These are phyloP conservation scores for Colletotrichum sansevieriae DNA, from an alignment of 2,329 filamentous ascomycete genomes.

Conservation along the genomic window DNA sequence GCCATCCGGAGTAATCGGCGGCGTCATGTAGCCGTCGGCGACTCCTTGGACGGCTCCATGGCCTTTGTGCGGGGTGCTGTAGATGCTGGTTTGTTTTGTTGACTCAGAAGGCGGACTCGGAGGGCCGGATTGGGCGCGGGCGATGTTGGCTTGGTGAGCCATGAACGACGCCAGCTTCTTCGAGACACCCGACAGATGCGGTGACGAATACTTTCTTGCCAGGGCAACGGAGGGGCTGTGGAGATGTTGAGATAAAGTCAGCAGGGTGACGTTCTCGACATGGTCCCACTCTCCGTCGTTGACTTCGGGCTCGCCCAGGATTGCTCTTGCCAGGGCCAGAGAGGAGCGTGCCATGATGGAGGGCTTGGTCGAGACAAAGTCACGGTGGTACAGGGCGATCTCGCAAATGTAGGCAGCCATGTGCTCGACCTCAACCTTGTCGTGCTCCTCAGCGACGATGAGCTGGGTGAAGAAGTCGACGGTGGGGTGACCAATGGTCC, in stretches of 20 bases:
- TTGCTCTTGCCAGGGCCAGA: constrained; percentile 86
- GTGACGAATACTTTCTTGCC: constrained; percentile 70
- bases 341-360: constrained; percentile 92
- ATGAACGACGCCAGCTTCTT: constrained; percentile 70
- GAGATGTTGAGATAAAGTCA: constrained; percentile 70
- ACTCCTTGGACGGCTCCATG: constrained; percentile 72
- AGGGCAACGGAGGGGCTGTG: constrained; percentile 70
- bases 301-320: constrained; percentile 83
- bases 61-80: constrained; percentile 84
- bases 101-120: constrained; percentile 71
- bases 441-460: constrained; percentile 82
- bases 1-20: constrained; percentile 86
- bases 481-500: constrained; percentile 95
- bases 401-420: constrained; percentile 96
- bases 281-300: constrained; percentile 83
- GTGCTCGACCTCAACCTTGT: constrained; percentile 90
- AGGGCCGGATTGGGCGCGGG: constrained; percentile 63
- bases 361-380: constrained; percentile 93
- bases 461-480: constrained; percentile 94
- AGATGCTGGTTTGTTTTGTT: constrained; percentile 70
- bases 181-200: constrained; percentile 66
- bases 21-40: constrained; percentile 83
- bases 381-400: constrained; percentile 94
- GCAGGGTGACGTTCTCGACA: constrained; percentile 75
- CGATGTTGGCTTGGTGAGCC: constrained; percentile 69